Evolutionary conservation across 2,329 filamentous ascomycete genomes (phyloP), one percentile per base, ranked within the genome.

Genomic region (Monilinia polystroma): DNA sequence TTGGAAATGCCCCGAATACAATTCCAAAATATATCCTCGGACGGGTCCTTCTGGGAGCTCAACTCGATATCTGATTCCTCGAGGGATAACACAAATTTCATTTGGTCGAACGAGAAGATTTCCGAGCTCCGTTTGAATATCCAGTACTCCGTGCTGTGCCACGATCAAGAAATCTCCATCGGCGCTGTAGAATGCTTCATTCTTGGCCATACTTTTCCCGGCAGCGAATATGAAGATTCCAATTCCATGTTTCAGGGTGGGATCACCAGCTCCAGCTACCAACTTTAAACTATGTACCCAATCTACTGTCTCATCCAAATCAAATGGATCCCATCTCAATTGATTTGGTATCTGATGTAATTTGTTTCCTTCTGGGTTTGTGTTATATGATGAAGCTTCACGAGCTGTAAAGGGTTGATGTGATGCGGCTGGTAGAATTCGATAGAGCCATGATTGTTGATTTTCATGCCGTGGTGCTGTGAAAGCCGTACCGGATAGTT

Each of bases 211-310:
- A 75, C 88, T 87, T 76, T 85, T 88, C 26, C 90, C 91, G 0
- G 90, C 91, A 1, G 90, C 89, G 75, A 91, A 96, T 66, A 95
- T 86, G 77, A 90, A 88, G 68, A 95, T 92, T 29, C 90, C 92
- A 53, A 96, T 73, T 0, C 93, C 93, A 23, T 85, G 82, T 79
- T 96, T 96, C 77, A 90, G 83, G 0, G 89, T 89, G 0, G 91
- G 88, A 72, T 95, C 90, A 20, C 93, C 93, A 0, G 91, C 87
- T 4, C 91, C 91, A 2, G 90, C 91, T 14, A 96, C 82, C 26
- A 93, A 82, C 68, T 90, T 74, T 77, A 78, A 55, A 66, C 84
- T 84, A 73, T 89, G 85, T 29, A 90, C 85, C 87, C 87, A 90
- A 73, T 90, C 87, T 2, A 86, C 86, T 4, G 81, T 82, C 76